A percentile compares a stretch with the other conserved stretches of the same genome.
These are phyloP conservation scores for Globisporangium splendens DNA, from an alignment of 352 stramenopile species.

Conservation along the genomic window DNA sequence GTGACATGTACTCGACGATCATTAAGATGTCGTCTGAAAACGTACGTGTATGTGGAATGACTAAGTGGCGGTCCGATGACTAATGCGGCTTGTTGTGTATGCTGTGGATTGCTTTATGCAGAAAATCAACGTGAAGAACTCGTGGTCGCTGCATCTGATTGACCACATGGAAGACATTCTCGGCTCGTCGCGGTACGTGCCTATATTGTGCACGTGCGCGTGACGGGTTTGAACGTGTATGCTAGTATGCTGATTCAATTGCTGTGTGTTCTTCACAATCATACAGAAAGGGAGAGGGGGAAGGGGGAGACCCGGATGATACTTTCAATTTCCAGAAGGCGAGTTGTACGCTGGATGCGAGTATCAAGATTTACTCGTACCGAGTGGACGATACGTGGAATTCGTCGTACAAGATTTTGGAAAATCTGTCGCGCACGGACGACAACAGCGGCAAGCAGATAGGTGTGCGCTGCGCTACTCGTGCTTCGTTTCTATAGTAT, in stretches of 20 bases:
- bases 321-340: slow-evolving; percentile 97
- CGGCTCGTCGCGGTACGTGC: slow-evolving; percentile 47
- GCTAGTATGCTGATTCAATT: too few relatives aligned
- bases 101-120: slow-evolving; percentile 35
- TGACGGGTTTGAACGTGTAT: too few relatives aligned
- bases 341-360: slow-evolving; percentile 97
- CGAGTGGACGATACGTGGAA: slow-evolving; percentile 97
- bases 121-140: slow-evolving; percentile 98
- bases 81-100: too few relatives aligned
- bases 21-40: slow-evolving; percentile 93
- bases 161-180: slow-evolving; percentile 97
- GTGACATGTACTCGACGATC: slow-evolving; percentile 90
- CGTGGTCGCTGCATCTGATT: slow-evolving; percentile 95
- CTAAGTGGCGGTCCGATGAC: too few relatives aligned
- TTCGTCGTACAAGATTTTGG: slow-evolving; percentile 97
- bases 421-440: slow-evolving; percentile 92
- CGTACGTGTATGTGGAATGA: slow-evolving; percentile 49
- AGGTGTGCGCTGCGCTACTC: slow-evolving; percentile 12
- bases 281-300: slow-evolving; percentile 23
- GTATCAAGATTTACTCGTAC: slow-evolving; percentile 99
- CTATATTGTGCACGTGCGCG: neutral
- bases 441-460: slow-evolving; percentile 36
- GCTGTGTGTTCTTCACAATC: neutral
- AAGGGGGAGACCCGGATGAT: slow-evolving; percentile 26
- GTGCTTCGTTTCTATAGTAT: neutral